Percentiles rank a stretch among this genome's conserved stretches.
phyloP scores from a whole-genome alignment of 768 basidiomycete species.

The Collybia sordida region DNA sequence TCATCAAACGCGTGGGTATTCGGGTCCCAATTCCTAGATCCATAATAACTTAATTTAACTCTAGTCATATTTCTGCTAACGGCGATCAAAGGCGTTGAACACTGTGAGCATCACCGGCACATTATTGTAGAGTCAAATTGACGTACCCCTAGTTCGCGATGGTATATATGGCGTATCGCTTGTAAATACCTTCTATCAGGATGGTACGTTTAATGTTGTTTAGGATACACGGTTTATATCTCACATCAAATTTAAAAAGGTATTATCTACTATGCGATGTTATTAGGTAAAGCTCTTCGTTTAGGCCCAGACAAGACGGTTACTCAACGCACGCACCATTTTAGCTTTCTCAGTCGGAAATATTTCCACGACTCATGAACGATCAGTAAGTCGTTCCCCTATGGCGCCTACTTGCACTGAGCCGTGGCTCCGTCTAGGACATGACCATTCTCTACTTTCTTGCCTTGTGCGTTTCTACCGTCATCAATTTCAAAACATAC shows the following conservation, averaged over 20 bases:
- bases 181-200: not conserved
- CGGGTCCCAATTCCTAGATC: too few relatives aligned
- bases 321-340: not conserved
- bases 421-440: not conserved
- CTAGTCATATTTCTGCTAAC: conserved; percentile 1
- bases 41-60: too few relatives aligned
- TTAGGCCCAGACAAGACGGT: too few relatives aligned
- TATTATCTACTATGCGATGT: too few relatives aligned
- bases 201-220: not conserved
- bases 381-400: not conserved
- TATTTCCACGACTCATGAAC: not conserved
- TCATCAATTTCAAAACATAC: too few relatives aligned
- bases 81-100: not conserved
- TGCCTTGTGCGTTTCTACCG: too few relatives aligned
- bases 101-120: not conserved
- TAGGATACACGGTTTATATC: too few relatives aligned
- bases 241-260: too few relatives aligned
- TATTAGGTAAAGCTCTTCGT: too few relatives aligned
- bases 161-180: not conserved
- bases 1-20: too few relatives aligned
- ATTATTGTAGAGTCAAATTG: not conserved
- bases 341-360: not conserved
- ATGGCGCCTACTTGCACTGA: not conserved
- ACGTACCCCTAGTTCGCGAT: not conserved
- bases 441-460: too few relatives aligned